phyloP scores from a whole-genome alignment of 805 yeast species.

The Pichia heedii region DNA sequence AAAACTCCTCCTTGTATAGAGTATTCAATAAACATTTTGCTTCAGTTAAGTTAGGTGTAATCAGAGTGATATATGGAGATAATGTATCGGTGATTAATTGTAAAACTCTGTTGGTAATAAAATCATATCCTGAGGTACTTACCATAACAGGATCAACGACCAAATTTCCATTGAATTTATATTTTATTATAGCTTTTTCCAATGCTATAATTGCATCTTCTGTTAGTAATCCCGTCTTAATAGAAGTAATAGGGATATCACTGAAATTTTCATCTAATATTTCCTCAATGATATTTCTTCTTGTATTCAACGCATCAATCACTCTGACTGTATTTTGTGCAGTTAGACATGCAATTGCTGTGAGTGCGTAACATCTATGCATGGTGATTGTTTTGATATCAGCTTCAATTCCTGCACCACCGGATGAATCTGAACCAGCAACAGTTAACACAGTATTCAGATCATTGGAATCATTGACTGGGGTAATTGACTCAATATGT shows the following conservation, averaged over 20 bases:
- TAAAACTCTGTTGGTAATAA: constrained; percentile 35
- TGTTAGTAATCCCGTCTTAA: constrained; percentile 76
- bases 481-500: constrained; percentile 3
- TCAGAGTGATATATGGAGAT: constrained; percentile 44
- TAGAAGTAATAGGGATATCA: constrained; percentile 43
- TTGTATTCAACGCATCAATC: not conserved
- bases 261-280: constrained; percentile 10
- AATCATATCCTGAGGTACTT: constrained; percentile 63
- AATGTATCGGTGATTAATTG: constrained; percentile 28
- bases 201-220: constrained; percentile 37
- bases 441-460: constrained; percentile 37
- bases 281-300: not conserved
- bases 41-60: constrained; percentile 74
- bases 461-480: not conserved
- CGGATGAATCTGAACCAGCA: constrained; percentile 81
- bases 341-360: constrained; percentile 71
- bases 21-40: constrained; percentile 29
- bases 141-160: constrained; percentile 81
- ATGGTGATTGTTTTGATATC: constrained; percentile 75
- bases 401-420: constrained; percentile 93
- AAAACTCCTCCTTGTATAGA: not conserved
- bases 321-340: constrained; percentile 60
- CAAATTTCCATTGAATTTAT: constrained; percentile 18
- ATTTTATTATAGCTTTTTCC: constrained; percentile 24
- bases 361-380: constrained; percentile 70